Evolutionary conservation across 2,329 filamentous ascomycete species (phyloP), one percentile per base, ranked within the genome.

Genomic region (Daldinia sp.): DNA sequence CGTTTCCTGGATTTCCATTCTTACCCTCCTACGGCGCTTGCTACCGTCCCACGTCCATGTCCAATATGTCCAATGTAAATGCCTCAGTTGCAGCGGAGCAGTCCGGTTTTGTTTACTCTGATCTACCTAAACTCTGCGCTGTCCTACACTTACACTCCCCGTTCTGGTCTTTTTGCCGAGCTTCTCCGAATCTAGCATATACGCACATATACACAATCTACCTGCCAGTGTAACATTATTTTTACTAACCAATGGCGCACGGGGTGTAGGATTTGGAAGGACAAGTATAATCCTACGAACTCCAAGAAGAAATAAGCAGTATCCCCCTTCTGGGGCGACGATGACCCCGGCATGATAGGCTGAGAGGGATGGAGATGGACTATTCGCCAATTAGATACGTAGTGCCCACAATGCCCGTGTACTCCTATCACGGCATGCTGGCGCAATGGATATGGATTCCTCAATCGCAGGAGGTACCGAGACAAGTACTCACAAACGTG

Each of bases 261-360:
- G 54, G 32, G 37, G 50, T 55, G 51, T 75, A 96, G 93, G 94
- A 97, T 98, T 75, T 97, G 94, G 93, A 98, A 98, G 77, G 93
- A 96, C 66, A 98, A 98, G 80, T 97, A 98, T 80, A 85, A 85
- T 72, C 82, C 84, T 30, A 64, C 61, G 51, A 79, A 76, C 60
- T 74, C 76, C 58, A 74, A 74, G 67, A 79, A 83, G 74, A 80
- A 82, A 68, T 77, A 77, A 60, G 51, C 60, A 50, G 27, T 52
- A 47, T 58, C 35, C 17, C 39, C 48, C n/a, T 32, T 11, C 25
- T 41, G 10, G 43, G 11, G 27, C 35, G 50, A 29, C 45, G 39
- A 45, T 34, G 15, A 17, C 32, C 30, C 21, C 35, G 51, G 51
- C 27, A 27, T 45, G 45, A 56, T 56, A 57, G 58, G 37, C 52